Evolutionary conservation across 2,329 filamentous ascomycete species (phyloP).

Genomic region (Diaporthe humulicola): DNA sequence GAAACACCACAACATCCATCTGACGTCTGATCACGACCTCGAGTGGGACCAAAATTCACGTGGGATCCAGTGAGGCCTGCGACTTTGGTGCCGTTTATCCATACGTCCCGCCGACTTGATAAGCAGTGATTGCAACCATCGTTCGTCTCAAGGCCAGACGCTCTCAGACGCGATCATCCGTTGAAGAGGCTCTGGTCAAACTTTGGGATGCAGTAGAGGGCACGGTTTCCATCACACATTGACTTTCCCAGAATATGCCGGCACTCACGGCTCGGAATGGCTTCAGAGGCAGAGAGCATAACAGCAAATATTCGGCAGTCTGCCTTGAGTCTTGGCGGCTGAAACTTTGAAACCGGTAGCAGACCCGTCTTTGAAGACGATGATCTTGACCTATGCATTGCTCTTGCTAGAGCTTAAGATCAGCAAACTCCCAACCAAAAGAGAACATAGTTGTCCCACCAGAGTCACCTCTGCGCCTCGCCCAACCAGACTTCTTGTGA

Average conservation of each 20-base stretch:
- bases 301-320: background rate
- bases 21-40: slow-evolving; percentile 32
- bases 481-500: background rate
- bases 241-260: background rate
- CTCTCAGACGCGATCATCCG: slow-evolving; percentile 19
- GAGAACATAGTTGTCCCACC: background rate
- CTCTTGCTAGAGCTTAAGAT: slow-evolving; percentile 12
- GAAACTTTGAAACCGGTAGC: slow-evolving; percentile 27
- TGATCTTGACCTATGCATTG: slow-evolving; percentile 2
- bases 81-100: slow-evolving; percentile 3
- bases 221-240: background rate
- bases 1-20: slow-evolving; percentile 36
- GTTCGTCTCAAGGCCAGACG: slow-evolving; percentile 22
- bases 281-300: background rate
- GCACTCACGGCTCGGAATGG: background rate
- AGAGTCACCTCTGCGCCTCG: background rate
- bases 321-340: slow-evolving; percentile 19
- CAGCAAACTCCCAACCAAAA: slow-evolving; percentile 16
- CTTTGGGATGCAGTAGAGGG: background rate
- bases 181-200: background rate
- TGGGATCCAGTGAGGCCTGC: slow-evolving; percentile 14
- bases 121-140: slow-evolving; percentile 21
- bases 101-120: background rate
- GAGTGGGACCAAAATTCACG: slow-evolving; percentile 7
- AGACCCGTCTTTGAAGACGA: background rate